Base-by-base conservation (phyloP, 108 stramenopile species). In the Nitzschia inconspicua region DNA sequence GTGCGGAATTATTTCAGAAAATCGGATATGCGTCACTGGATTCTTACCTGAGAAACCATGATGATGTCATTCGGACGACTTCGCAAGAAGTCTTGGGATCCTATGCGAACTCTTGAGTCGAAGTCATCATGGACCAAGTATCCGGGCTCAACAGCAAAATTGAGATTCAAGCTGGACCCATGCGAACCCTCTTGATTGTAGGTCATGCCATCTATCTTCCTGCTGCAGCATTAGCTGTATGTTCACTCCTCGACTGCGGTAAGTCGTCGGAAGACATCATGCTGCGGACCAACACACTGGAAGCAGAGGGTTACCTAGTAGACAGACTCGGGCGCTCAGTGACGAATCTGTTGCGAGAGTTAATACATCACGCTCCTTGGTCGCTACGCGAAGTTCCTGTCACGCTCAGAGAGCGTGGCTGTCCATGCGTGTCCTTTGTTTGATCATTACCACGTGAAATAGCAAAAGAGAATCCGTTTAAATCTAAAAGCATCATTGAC, bases 161-260 rank as follows among this genome's bases (percentile, higher is more conserved):
- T 11, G 19, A 24, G 27, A 16, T 26, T 19, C 27, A 16, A 32
- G 60, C 37, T 18, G 53, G 1, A 18, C 27, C 42, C 30, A 34
- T 30, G 8, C 47, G 35, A 13, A 79, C 73, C 0, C 59, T 80
- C 10, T 51, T 60, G 48, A 42, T 80, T 40, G 57, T 77, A 18
- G 75, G 55, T 18, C 79, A 80, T 60, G 79, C 79, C 13, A 65
- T 80, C 31, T 80, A 80, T 63, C 47, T 77, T 37, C 79, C 79
- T 2, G 49, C 75, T 6, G 68, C 68, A 19, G 73, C 72, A 11
- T 48, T 80, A 40, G 54, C 63, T 23, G 59, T 73, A 30, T 72
- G 75, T 0, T 44, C 57, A 3, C 26, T 68, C 28, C 36, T 64
- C 7, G 72, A 44, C 19, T 76, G 72, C 46, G 28, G 57, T 34